Conservation (phyloP, 2,329 filamentous ascomycete species). For the Pseudogymnoascus destructans region DNA sequence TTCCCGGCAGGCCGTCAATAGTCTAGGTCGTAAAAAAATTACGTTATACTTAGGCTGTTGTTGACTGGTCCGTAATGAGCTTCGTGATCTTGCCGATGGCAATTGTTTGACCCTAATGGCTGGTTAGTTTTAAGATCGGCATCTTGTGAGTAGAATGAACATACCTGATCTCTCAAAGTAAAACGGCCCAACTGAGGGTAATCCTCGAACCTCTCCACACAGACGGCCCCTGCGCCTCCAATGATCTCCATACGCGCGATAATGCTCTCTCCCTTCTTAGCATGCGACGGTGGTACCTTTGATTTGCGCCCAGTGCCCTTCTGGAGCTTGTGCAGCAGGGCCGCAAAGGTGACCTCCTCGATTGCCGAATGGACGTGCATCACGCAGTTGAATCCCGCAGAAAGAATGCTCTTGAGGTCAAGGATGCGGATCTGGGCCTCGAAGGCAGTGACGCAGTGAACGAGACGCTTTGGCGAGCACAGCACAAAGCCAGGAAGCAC, state of each 20-base stretch:
- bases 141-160: constrained; percentile 20
- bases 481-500: constrained; percentile 91
- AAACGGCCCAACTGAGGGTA: constrained; percentile 90
- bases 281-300: constrained; percentile 85
- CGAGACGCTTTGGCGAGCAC: constrained; percentile 84
- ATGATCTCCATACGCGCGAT: constrained; percentile 85
- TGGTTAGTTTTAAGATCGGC: constrained; percentile 11
- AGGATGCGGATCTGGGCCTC: constrained; percentile 95
- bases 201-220: constrained; percentile 89
- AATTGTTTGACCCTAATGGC: constrained; percentile 81
- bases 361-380: constrained; percentile 95
- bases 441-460: constrained; percentile 79
- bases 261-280: constrained; percentile 67
- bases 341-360: constrained; percentile 87
- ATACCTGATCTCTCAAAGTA: constrained; percentile 75
- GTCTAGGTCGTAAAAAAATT: constrained; percentile 1
- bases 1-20: neutral
- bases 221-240: constrained; percentile 73
- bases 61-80: constrained; percentile 40
- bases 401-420: constrained; percentile 86
- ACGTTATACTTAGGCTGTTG: neutral
- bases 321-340: constrained; percentile 84
- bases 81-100: constrained; percentile 99
- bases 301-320: constrained; percentile 89
- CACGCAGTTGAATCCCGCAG: constrained; percentile 94